Percentiles rank a stretch among this genome's conserved stretches.
Evolutionary conservation across 495 filamentous ascomycete species (phyloP).

Genomic region (Evernia prunastri): DNA sequence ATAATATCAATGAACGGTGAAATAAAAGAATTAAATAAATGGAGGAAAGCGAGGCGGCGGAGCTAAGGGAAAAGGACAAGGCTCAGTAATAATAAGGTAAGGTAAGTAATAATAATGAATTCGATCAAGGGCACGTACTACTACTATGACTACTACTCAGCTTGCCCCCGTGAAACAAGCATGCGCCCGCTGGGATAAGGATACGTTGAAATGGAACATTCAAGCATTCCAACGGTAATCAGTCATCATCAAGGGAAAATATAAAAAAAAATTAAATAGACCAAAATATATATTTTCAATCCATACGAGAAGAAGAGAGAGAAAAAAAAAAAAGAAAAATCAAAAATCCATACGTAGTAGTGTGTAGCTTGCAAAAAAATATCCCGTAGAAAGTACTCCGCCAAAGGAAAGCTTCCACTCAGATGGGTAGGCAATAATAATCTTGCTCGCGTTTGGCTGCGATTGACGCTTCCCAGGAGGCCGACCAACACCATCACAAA

Average conservation of each 20-base stretch:
- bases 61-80: slow-evolving; percentile 1
- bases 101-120: not conserved
- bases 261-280: not conserved
- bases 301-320: not conserved
- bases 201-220: not conserved
- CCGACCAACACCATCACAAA: slow-evolving; percentile 17
- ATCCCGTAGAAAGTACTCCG: slow-evolving; percentile 2
- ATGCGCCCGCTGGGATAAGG: slow-evolving; percentile 18
- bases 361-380: not conserved
- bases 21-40: too few relatives aligned
- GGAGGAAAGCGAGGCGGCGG: slow-evolving; percentile 3
- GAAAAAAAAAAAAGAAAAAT: not conserved
- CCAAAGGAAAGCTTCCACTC: slow-evolving; percentile 5
- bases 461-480: slow-evolving; percentile 17
- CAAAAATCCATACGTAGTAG: not conserved
- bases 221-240: not conserved
- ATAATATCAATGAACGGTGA: too few relatives aligned
- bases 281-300: too few relatives aligned
- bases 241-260: not conserved
- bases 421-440: not conserved
- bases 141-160: not conserved
- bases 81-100: not conserved
- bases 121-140: slow-evolving; percentile 1
- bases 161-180: slow-evolving; percentile 14
- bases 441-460: slow-evolving; percentile 15